Evolutionary conservation across 805 yeast genomes (phyloP).

Genomic region (Metschnikowia baotianmanensis): DNA sequence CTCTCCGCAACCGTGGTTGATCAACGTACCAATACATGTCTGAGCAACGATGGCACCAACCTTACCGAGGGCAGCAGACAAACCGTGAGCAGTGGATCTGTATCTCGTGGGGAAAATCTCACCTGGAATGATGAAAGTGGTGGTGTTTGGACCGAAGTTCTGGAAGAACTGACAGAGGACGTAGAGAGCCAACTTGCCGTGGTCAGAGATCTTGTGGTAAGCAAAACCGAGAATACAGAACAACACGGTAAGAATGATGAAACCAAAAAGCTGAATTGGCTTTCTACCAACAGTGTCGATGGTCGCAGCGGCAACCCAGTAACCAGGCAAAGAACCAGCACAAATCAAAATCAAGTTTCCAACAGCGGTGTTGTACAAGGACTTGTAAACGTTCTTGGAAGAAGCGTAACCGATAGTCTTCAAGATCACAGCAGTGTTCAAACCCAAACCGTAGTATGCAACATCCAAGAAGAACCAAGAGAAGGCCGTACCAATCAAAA

Average conservation of each 20-base stretch:
- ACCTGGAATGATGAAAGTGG: slow-evolving; percentile 89
- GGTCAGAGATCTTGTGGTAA: slow-evolving; percentile 63
- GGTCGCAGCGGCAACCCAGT: slow-evolving; percentile 82
- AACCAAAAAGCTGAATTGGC: slow-evolving; percentile 76
- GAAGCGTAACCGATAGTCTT: slow-evolving; percentile 83
- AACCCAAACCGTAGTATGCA: slow-evolving; percentile 85
- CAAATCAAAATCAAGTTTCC: slow-evolving; percentile 91
- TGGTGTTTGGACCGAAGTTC: slow-evolving; percentile 91
- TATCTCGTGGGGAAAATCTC: slow-evolving; percentile 93
- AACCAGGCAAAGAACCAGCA: slow-evolving; percentile 95
- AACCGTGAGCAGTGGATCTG: slow-evolving; percentile 94
- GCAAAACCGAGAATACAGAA: slow-evolving; percentile 84
- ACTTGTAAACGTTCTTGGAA: slow-evolving; percentile 62
- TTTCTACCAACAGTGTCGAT: slow-evolving; percentile 82
- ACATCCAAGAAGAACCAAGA: slow-evolving; percentile 90
- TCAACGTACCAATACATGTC: slow-evolving; percentile 80
- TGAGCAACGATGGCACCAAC: slow-evolving; percentile 92
- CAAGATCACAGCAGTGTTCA: slow-evolving; percentile 77
- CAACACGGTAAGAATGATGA: slow-evolving; percentile 63
- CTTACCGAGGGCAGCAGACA: slow-evolving; percentile 90
- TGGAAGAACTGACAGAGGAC: slow-evolving; percentile 82
- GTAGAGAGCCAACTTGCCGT: slow-evolving; percentile 74
- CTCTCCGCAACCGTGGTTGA: slow-evolving; percentile 71
- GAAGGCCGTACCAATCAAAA: slow-evolving; percentile 84
- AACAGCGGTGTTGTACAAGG: slow-evolving; percentile 75